A percentile compares a stretch with the other conserved stretches of the same genome.
These are phyloP conservation scores for Fusarium coicis DNA, from an alignment of 2,329 filamentous ascomycete species.

Conservation along the genomic window DNA sequence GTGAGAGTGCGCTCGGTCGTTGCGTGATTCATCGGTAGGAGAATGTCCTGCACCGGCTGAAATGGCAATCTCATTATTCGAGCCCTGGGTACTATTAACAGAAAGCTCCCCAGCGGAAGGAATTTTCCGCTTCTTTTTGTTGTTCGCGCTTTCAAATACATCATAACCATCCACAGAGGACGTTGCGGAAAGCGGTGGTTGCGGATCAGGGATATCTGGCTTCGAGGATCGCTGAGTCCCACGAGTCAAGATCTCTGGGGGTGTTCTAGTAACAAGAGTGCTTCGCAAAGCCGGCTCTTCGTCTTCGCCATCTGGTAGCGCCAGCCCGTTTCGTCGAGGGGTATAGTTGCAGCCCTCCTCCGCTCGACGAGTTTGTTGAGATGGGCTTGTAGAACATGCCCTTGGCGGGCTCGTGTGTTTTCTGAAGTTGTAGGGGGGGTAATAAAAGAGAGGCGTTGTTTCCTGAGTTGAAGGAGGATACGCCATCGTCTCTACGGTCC, in stretches of 20 bases:
- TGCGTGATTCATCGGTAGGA: slow-evolving; percentile 46
- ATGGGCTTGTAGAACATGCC: slow-evolving; percentile 32
- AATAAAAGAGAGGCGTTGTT: slow-evolving; percentile 77
- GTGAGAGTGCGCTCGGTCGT: slow-evolving; percentile 40
- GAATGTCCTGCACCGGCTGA: slow-evolving; percentile 36
- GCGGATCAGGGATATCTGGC: slow-evolving; percentile 58
- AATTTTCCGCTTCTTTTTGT: slow-evolving; percentile 99
- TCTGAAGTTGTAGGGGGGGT: slow-evolving; percentile 64
- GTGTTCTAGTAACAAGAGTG: slow-evolving; percentile 57
- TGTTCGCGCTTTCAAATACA: slow-evolving; percentile 97
- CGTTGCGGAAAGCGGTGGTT: slow-evolving; percentile 73
- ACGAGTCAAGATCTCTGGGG: slow-evolving; percentile 58
- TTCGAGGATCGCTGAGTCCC: slow-evolving; percentile 56
- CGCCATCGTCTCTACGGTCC: slow-evolving; percentile 82
- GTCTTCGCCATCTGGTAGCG: slow-evolving; percentile 70
- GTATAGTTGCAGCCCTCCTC: slow-evolving; percentile 42
- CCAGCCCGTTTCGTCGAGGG: slow-evolving; percentile 51
- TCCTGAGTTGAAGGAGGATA: slow-evolving; percentile 82
- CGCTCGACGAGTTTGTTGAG: slow-evolving; percentile 37
- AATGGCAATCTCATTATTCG: slow-evolving; percentile 51
- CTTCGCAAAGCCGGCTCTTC: slow-evolving; percentile 59
- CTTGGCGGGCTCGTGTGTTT: slow-evolving; percentile 52
- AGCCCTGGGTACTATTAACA: slow-evolving; percentile 54
- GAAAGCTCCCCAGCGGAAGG: slow-evolving; percentile 82
- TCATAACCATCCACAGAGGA: slow-evolving; percentile 90